Base-by-base conservation (phyloP, 371 early-diverging fungal genomes). In the Batkoa obscura region DNA sequence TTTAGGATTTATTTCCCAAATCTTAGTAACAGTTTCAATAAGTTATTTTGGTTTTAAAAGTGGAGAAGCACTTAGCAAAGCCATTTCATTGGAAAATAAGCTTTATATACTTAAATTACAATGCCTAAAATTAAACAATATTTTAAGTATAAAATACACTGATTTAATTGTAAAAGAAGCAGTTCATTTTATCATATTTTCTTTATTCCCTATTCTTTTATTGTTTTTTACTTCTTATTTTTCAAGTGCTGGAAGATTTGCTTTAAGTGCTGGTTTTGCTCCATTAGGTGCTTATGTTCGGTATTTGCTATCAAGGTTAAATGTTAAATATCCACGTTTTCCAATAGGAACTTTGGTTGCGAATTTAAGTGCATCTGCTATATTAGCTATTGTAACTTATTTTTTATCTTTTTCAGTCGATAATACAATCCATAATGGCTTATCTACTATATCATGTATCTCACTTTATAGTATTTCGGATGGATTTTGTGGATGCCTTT, bases 301-400 rank as follows among this genome's bases (percentile, higher is more conserved):
- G 8, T 56, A 46, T 30, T 47, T 45, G 8, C 35, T 56, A 34
- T 10, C 43, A 17, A 13, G 46, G 31, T 46, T 56, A 9, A 56
- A 56, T 32, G 2, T 8, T 12, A 56, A 46, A 32, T 37, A 12
- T 3, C 43, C 33, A 6, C 15, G 33, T 2, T 43, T 56, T 33
- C 56, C 56, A 2, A 43, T 46, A 31, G 56, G 56, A 12, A 56
- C 56, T 1, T 56, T 54, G 32, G 8, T 56, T 10, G 56, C 56
- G 1, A 56, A 56, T 36, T 10, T 56, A 34, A 31, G 32, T 10
- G 56, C 37, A 1, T 34, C 56, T 34, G 56, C 46, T 32, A 34
- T 56, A 3, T 35, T 56, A n/a, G 45, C 56, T 13, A 15, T 37
- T 5, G 12, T 46, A 6, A 56, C 32, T 12, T 45, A 45, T 35